Base-by-base conservation (phyloP, 2,329 filamentous ascomycete genomes). In the Cytospora schulzeri region DNA sequence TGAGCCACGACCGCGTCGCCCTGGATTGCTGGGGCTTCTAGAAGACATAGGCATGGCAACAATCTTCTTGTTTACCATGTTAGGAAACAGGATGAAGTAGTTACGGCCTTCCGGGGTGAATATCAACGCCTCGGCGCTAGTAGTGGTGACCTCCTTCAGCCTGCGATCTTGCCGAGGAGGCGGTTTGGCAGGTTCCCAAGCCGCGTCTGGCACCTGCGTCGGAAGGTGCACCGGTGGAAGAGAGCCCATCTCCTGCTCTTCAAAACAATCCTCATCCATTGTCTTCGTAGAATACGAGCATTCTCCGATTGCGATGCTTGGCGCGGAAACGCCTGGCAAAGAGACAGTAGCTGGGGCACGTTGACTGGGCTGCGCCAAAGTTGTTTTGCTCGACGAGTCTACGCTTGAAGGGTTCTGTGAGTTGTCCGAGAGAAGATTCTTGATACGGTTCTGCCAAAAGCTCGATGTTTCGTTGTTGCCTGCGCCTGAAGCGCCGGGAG, bases 241-340 rank as follows among this genome's bases (percentile, higher is more conserved):
- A 9, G 90, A 93, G 4, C 90, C 90, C 80, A 91, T 91, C 74
- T 93, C 90, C 71, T 91, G 89, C 71, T 92, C 89, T 72, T 92
- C 91, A 68, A 93, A 93, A 68, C 91, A 91, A 67, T 91, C 88
- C 68, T 92, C 90, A 7, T 90, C 89, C 77, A 92, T 89, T 56
- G 87, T 86, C 71, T 89, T 91, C 4, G 87, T 87, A 19, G 81
- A 81, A 24, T 83, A 73, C 33, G 81, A 80, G 56, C 78, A 79
- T 31, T 75, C 73, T 22, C 72, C 78, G 6, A 57, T 71, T 66
- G 62, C 63, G 66, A 58, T 64, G 33, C 26, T 65, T 14, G 65
- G 59, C 24, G 70, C 66, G 66, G 72, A 64, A 68, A 78, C 75
- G 19, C 50, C 29, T 57, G 77, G 91, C 9, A 94, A 79, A 15